Evolutionary conservation across 148 eudicot species (phyloP).

Genomic region (Nyssa sinensis): DNA sequence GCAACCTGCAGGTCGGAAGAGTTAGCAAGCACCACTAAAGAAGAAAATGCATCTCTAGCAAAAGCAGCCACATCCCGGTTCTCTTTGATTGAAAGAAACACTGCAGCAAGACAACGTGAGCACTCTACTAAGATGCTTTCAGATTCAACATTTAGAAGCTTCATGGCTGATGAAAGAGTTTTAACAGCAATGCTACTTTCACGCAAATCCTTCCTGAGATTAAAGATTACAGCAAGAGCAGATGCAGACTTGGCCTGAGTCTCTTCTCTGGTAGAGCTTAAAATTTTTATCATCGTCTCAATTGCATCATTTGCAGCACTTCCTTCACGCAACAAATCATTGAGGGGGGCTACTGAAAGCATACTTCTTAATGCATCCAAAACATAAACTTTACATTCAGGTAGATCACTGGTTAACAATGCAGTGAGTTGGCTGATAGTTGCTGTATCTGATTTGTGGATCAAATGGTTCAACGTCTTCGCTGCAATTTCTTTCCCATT

Average conservation of each 20-base stretch:
- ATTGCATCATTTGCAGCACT: conserved; percentile 97
- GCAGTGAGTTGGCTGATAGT: conserved; percentile 97
- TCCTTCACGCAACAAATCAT: conserved; percentile 84
- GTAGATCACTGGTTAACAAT: conserved; percentile 85
- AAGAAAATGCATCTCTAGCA: conserved; percentile 75
- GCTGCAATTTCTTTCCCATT: conserved; percentile 98
- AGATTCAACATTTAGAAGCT: conserved; percentile 68
- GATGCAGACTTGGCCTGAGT: conserved; percentile 89
- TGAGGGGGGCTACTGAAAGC: conserved; percentile 78
- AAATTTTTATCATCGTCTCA: conserved; percentile 78
- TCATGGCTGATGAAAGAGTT: conserved; percentile 58
- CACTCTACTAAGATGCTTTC: conserved; percentile 61
- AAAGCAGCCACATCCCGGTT: conserved; percentile 71
- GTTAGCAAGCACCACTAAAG: conserved; percentile 61
- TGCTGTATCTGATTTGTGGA: conserved; percentile 94
- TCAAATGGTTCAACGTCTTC: conserved; percentile 86
- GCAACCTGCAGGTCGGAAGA: conserved; percentile 77
- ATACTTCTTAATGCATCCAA: conserved; percentile 88
- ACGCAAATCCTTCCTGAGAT: conserved; percentile 82
- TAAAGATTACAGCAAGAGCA: conserved; percentile 88
- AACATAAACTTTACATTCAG: conserved; percentile 91
- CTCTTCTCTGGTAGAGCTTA: conserved; percentile 80
- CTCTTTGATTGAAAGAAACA: conserved; percentile 84
- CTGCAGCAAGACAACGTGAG: conserved; percentile 79
- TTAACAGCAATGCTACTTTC: conserved; percentile 75